Evolutionary conservation across 2,329 filamentous ascomycete genomes (phyloP).

Genomic region (Emericellopsis atlantica): DNA sequence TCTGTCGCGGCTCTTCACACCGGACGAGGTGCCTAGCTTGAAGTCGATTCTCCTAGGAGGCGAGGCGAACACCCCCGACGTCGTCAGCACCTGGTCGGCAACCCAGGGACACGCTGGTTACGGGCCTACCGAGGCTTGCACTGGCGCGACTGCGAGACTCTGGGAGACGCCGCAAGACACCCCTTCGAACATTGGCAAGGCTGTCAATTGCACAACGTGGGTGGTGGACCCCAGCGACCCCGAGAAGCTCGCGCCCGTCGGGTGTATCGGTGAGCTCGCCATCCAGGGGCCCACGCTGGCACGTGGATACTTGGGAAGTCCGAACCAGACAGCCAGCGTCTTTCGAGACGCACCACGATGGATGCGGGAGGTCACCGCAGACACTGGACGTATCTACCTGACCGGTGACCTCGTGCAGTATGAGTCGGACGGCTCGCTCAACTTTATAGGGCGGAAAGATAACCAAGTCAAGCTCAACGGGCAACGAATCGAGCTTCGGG

Average conservation of each 20-base stretch:
- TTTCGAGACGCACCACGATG: too few species aligned
- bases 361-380: too few species aligned
- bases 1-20: conserved; percentile 4
- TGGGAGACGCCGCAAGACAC: neutral
- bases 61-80: conserved; percentile 4
- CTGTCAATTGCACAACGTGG: conserved; percentile 5
- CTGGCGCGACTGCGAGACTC: neutral
- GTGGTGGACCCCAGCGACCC: conserved; percentile 7
- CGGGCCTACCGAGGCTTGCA: neutral
- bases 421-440: neutral
- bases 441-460: neutral
- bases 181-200: conserved; percentile 2
- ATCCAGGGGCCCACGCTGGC: conserved; percentile 18
- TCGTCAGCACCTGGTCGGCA: conserved; percentile 3
- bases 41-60: conserved; percentile 5
- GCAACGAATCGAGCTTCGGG: conserved; percentile 1
- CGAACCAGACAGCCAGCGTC: neutral
- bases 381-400: neutral
- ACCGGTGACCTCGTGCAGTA: conserved; percentile 1
- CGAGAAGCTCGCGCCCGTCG: conserved; percentile 9
- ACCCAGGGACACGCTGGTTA: conserved; percentile 1
- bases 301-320: conserved; percentile 25
- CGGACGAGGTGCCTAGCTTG: conserved; percentile 4
- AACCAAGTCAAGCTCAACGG: conserved; percentile 1
- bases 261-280: conserved; percentile 15